Evolutionary conservation across 306 rosid species (phyloP), one percentile per base, ranked within the genome.

Genomic region (Lathyrus tuberosus): DNA sequence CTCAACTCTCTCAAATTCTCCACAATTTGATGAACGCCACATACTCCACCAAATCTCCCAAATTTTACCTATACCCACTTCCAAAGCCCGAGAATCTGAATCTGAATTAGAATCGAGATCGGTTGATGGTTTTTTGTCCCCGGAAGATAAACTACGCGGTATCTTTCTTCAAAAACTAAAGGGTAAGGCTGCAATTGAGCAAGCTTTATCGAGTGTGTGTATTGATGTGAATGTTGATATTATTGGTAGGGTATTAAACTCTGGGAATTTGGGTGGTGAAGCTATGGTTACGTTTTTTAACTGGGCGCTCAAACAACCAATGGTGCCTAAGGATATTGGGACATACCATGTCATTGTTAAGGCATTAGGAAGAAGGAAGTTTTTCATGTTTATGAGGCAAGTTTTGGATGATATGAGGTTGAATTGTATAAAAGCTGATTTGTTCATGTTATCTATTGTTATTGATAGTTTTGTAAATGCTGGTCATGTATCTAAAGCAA

Each of bases 321-420:
- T 46, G 49, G 69, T 93, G 26, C 80, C 85, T 26, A 78, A 76
- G 5, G 69, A 85, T 62, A 24, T 85, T 61, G 37, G 10, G 31
- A 76, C 75, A 16, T 86, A 85, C 58, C 79, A 69, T 40, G 76
- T 93, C 49, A 44, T 90, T 60, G 82, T 90, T 63, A 93, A 84
- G 74, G 96, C 91, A 14, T 31, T 88, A 10, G 98, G 98, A 12
- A 90, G 97, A 75, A 88, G 97, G 65, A 88, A 87, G 6, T 86
- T 86, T 67, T 83, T 86, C 7, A 67, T 49, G 10, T 71, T 71
- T 58, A 77, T 90, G 89, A 71, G 65, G 66, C 69, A 75, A 12
- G 49, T 90, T 72, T 70, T 93, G 44, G 11, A 31, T 75, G 76
- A 73, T 6, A 82, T 88, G 90, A 84, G 72, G 28, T 10, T 43